phyloP scores from a whole-genome alignment of 2,329 filamentous ascomycete species.

The Venturia pyrina region DNA sequence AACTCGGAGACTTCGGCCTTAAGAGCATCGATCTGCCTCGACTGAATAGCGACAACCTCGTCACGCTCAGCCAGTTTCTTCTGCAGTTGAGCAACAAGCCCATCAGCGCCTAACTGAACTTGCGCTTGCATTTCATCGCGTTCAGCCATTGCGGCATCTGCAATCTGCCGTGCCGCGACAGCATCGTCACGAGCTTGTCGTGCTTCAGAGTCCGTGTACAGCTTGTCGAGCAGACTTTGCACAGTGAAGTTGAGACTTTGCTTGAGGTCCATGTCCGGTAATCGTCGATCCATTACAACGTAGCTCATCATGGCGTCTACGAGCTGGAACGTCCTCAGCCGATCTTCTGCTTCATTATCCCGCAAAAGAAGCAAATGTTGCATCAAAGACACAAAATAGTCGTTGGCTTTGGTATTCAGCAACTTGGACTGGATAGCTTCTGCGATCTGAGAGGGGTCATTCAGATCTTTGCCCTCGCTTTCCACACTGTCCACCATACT shows the following conservation, averaged over 20 bases:
- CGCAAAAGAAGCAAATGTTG: conserved; percentile 91
- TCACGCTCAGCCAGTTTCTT: conserved; percentile 89
- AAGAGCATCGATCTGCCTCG: conserved; percentile 73
- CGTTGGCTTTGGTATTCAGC: conserved; percentile 72
- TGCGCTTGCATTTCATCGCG: conserved; percentile 87
- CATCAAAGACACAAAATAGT: conserved; percentile 92
- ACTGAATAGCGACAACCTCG: conserved; percentile 80
- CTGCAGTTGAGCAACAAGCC: conserved; percentile 84
- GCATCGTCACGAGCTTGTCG: conserved; percentile 87
- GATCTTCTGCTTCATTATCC: conserved; percentile 84
- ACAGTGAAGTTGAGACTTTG: conserved; percentile 97
- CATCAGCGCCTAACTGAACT: conserved; percentile 84
- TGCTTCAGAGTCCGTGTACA: conserved; percentile 94
- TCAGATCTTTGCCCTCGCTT: conserved; percentile 81
- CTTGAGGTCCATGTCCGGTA: conserved; percentile 96
- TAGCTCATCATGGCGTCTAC: conserved; percentile 99
- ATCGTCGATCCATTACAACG: conserved; percentile 90
- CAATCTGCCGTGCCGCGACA: conserved; percentile 80
- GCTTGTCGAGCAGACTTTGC: conserved; percentile 84
- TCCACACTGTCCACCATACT: conserved; percentile 84
- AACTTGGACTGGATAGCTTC: conserved; percentile 86
- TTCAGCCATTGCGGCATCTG: conserved; percentile 91
- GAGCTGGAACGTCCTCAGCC: conserved; percentile 89
- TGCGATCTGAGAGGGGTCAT: conserved; percentile 83
- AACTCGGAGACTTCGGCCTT: conserved; percentile 84